Conservation (phyloP, 2,329 filamentous ascomycete species). For the Colletotrichum somersetense region DNA sequence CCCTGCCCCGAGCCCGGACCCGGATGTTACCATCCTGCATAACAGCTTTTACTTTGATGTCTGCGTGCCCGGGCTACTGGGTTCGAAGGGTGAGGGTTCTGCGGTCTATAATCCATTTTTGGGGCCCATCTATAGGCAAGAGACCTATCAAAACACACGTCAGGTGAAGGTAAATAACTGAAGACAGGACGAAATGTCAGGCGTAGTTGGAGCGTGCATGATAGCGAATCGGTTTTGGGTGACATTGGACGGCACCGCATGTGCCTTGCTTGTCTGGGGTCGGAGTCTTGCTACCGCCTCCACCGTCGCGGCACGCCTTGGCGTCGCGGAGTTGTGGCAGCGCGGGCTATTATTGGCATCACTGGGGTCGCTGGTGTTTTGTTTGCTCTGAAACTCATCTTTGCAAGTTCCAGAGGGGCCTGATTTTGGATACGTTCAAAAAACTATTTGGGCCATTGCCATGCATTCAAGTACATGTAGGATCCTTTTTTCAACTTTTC, state of each 20-base stretch:
- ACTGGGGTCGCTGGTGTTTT: constrained; percentile 12
- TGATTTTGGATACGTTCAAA: neutral
- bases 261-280: neutral
- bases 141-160: neutral
- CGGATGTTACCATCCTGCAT: too few species aligned
- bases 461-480: neutral
- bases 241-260: constrained; percentile 33
- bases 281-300: constrained; percentile 6
- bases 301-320: constrained; percentile 40
- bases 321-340: constrained; percentile 40
- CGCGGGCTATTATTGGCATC: constrained; percentile 31
- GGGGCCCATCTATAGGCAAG: too few species aligned
- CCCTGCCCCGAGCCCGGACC: constrained; percentile 10
- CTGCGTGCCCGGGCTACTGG: neutral
- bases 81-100: neutral
- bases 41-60: neutral
- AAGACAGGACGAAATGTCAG: neutral
- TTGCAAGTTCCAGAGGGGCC: neutral
- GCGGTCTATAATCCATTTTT: too few species aligned
- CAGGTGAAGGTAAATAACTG: neutral
- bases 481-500: neutral
- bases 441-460: neutral
- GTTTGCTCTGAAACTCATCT: neutral
- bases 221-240: constrained; percentile 17
- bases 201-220: constrained; percentile 10